Evolutionary conservation across 306 rosid genomes (phyloP), one percentile per base, ranked within the genome.

Genomic region (Geum urbanum): DNA sequence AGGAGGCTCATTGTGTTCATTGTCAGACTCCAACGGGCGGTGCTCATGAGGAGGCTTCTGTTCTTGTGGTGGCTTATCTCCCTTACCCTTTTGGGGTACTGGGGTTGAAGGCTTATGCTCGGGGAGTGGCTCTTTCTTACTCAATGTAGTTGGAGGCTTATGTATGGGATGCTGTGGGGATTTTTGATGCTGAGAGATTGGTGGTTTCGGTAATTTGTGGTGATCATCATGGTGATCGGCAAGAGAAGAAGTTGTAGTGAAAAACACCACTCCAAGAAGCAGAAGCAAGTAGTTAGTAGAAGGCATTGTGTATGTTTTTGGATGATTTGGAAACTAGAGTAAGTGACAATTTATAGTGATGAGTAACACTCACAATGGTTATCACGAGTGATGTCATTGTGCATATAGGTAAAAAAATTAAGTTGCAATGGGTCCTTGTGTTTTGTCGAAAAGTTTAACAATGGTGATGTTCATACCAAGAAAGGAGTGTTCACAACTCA

Each of bases 241-340:
- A 15, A 74, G 60, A 45, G 79, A 51, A 43, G 40, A 40, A 54
- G 80, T 24, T 71, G 77, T 16, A 57, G 76, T 66, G 39, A 81
- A 46, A 20, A 19, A 63, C 76, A 70, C 77, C 75, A 78, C 78
- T 74, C 69, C 85, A 12, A 81, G 52, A 20, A 81, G 53, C 24
- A 59, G 5, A 19, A 77, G 63, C 40, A 74, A 10, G 15, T 56
- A 58, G 4, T 58, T 60, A 53, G 69, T 13, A 51, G 58, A 13
- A 56, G 79, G 63, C 82, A 81, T 80, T 47, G 19, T 74, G 54
- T 20, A n/a, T 10, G 57, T 5, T 44, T 35, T 57, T 37, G 12
- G 57, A 39, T 22, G 32, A 12, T 57, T 53, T 45, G 35, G 57
- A 51, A 67, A 60, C 12, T 22, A 11, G 27, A 10, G 35, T 15